These are phyloP conservation scores for Rhizoctonia solani DNA, from an alignment of 1,284 basidiomycete species.

Conservation along the genomic window DNA sequence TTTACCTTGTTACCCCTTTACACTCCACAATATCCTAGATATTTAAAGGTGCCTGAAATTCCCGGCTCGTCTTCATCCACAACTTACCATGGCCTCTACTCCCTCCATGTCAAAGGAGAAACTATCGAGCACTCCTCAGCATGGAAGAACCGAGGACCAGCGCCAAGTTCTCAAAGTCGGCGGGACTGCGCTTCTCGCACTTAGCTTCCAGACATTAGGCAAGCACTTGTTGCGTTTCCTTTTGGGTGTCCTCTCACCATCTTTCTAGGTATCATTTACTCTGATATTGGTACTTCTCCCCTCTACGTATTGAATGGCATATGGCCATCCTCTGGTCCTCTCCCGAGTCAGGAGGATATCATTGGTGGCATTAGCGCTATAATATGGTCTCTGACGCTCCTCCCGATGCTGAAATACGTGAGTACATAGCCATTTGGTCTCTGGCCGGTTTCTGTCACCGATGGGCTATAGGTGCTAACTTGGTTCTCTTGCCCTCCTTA, in stretches of 20 bases:
- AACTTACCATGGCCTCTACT: neutral
- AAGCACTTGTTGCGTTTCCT: slow-evolving; percentile 25
- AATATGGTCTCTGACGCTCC: slow-evolving; percentile 63
- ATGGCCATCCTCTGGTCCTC: slow-evolving; percentile 54
- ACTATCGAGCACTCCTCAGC: neutral
- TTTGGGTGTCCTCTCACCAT: neutral
- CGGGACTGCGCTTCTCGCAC: slow-evolving; percentile 42
- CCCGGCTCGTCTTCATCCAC: too few species aligned
- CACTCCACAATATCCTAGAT: too few species aligned
- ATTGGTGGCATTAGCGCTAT: slow-evolving; percentile 65
- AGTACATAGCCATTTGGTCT: slow-evolving; percentile 40
- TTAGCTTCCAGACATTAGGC: slow-evolving; percentile 50
- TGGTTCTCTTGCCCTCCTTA: slow-evolving; percentile 40
- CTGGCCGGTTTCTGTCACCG: neutral
- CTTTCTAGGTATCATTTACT: slow-evolving; percentile 62
- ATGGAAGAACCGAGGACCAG: slow-evolving; percentile 6
- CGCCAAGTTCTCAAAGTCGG: slow-evolving; percentile 37
- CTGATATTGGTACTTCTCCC: slow-evolving; percentile 66
- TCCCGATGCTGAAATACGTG: slow-evolving; percentile 71
- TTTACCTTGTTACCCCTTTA: too few species aligned
- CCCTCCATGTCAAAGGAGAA: neutral
- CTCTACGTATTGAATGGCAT: slow-evolving; percentile 72
- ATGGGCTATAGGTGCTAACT: too few species aligned
- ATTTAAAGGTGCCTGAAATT: too few species aligned
- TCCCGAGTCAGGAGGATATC: slow-evolving; percentile 61